Evolutionary conservation across 208 protist species (phyloP), one percentile per base, ranked within the genome.

Genomic region (Borovskyia barvae): DNA sequence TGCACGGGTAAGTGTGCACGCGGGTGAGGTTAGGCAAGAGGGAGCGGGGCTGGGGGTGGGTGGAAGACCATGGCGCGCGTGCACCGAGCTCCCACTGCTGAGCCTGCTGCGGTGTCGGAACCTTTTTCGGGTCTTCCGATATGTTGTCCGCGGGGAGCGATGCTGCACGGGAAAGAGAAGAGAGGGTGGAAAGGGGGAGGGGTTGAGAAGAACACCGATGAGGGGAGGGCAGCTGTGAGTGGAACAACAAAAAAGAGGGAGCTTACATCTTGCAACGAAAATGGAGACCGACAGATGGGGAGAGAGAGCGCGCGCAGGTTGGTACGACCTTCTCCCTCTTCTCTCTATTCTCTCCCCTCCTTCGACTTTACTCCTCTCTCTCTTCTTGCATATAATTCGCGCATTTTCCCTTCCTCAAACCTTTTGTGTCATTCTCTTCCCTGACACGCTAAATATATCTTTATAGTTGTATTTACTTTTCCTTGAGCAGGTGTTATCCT

Each of bases 401-500:
- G 37, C 15, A 15, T 48, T 48, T 33, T 51, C 22, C 14, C 43
- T 53, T 63, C 37, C 17, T 56, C 45, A 33, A 20, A 28, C 41
- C 35, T 58, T 7, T 35, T 25, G 20, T 67, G 14, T 50, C 37
- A 17, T 56, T 43, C 7, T 60, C 35, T 59, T 17, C 35, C 30
- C 56, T 42, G 9, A 32, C 25, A n/a, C 48, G 19, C n/a, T 43
- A 45, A 39, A 9, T 42, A 30, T 51, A 33, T 62, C 63, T 36
- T 37, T 42, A 53, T 46, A 55, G 9, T 47, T 47, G 2, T 53
- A n/a, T 36, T 14, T 32, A 11, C n/a, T n/a, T n/a, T n/a, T n/a
- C n/a, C n/a, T n/a, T n/a, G n/a, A n/a, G n/a, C n/a, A n/a, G n/a
- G n/a, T n/a, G n/a, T n/a, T n/a, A n/a, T n/a, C n/a, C n/a, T n/a